These are phyloP conservation scores for Alternaria infectoria DNA, from an alignment of 2,329 filamentous ascomycete genomes.

Conservation along the genomic window DNA sequence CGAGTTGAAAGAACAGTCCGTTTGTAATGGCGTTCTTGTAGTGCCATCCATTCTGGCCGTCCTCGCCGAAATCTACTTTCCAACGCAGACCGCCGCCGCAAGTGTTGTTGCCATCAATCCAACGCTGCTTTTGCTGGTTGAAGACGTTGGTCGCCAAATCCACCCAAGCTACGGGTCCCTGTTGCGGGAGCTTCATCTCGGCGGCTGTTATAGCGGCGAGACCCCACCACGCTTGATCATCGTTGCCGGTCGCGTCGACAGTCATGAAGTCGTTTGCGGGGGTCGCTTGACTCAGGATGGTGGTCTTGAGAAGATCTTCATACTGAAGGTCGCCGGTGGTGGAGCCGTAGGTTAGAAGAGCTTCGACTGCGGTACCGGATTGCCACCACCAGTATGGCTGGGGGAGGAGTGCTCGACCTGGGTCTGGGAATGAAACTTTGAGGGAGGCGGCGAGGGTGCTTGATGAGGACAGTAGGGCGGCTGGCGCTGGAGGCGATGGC, in stretches of 20 bases:
- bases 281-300: constrained; percentile 33
- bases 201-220: constrained; percentile 70
- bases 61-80: constrained; percentile 74
- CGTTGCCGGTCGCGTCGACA: constrained; percentile 62
- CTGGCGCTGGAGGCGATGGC: constrained; percentile 11
- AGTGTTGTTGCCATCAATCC: constrained; percentile 61
- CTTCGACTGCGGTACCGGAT: constrained; percentile 34
- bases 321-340: constrained; percentile 52
- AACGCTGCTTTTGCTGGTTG: constrained; percentile 70
- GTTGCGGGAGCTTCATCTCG: constrained; percentile 67
- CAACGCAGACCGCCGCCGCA: constrained; percentile 72
- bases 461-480: constrained; percentile 20
- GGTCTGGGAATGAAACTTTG: constrained; percentile 25
- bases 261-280: constrained; percentile 49
- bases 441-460: constrained; percentile 23
- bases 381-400: constrained; percentile 41
- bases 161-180: constrained; percentile 61
- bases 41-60: constrained; percentile 68
- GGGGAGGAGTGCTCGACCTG: constrained; percentile 24
- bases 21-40: constrained; percentile 85
- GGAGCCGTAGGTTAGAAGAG: constrained; percentile 48
- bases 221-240: constrained; percentile 77
- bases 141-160: constrained; percentile 73
- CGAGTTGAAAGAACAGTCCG: constrained; percentile 79
- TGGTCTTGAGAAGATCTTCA: constrained; percentile 39